Evolutionary conservation across 345 rosid species (phyloP).

Genomic region (Brassica nigra): DNA sequence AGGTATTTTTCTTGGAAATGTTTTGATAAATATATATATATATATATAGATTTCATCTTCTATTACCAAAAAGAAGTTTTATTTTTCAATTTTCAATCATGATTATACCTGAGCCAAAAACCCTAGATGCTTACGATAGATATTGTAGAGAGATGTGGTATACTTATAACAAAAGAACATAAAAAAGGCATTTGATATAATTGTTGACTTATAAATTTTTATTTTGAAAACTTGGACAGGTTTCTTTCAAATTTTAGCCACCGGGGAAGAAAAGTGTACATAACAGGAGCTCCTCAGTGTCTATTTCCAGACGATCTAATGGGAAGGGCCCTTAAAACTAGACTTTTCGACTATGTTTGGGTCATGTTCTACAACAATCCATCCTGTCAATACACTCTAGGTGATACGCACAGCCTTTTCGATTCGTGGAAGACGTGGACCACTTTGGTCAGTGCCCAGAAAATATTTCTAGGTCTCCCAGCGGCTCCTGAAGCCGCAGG

Average conservation of each 20-base stretch:
- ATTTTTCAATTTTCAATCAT: not conserved
- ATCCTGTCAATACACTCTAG: constrained; percentile 51
- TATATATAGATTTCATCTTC: not conserved
- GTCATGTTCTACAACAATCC: constrained; percentile 68
- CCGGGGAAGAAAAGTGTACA: constrained; percentile 49
- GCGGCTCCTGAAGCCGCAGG: constrained; percentile 61
- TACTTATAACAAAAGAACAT: not conserved
- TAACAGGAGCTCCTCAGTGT: constrained; percentile 72
- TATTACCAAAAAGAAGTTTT: not conserved
- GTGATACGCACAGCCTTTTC: constrained; percentile 40
- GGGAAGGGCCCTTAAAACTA: constrained; percentile 53
- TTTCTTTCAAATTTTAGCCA: constrained; percentile 38
- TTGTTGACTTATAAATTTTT: not conserved
- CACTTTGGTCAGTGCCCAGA: constrained; percentile 39
- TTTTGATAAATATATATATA: not conserved
- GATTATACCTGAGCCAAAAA: not conserved
- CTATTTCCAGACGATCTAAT: constrained; percentile 57
- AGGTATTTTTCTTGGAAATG: constrained; percentile 4
- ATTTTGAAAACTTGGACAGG: constrained; percentile 42
- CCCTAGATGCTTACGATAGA: not conserved
- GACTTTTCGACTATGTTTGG: constrained; percentile 59
- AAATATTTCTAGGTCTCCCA: constrained; percentile 58
- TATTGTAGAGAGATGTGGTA: not conserved
- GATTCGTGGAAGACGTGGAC: constrained; percentile 62
- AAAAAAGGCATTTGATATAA: not conserved